phyloP scores from a whole-genome alignment of 129 eudicot species.

The Heracleum sosnowskyi region DNA sequence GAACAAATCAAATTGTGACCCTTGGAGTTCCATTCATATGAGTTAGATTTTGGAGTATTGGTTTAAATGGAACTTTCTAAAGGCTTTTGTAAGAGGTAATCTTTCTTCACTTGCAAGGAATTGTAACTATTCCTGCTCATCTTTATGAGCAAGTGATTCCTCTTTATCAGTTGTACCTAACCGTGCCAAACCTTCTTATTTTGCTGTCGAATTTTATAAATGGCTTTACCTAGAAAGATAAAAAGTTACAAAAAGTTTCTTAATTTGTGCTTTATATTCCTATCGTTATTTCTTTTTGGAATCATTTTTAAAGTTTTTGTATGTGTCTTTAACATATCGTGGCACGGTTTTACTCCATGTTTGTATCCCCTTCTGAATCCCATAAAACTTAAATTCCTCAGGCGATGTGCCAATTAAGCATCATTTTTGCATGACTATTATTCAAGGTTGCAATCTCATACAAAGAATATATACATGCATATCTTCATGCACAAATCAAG shows the following conservation, averaged over 20 bases:
- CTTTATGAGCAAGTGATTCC: constrained; percentile 2
- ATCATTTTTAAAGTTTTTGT: not conserved
- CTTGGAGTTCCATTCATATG: not conserved
- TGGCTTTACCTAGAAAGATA: constrained; percentile 6
- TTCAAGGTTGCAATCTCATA: not conserved
- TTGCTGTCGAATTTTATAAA: not conserved
- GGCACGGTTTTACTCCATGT: not conserved
- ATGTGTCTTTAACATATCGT: not conserved
- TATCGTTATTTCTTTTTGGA: not conserved
- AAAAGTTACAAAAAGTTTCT: not conserved
- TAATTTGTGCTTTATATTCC: not conserved
- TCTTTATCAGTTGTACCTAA: not conserved
- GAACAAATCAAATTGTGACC: constrained; percentile 5
- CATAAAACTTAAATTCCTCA: not conserved
- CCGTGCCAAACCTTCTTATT: constrained; percentile 1
- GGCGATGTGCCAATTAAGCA: not conserved
- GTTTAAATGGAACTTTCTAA: not conserved
- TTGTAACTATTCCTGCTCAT: not conserved
- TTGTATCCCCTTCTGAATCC: not conserved
- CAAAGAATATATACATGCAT: not conserved
- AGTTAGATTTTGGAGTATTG: not conserved
- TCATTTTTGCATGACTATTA: not conserved
- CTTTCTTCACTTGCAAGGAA: not conserved
- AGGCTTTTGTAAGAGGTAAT: not conserved
- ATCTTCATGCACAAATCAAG: not conserved